Base-by-base conservation (phyloP, 352 stramenopile species). In the Phytophthora palmivora region DNA sequence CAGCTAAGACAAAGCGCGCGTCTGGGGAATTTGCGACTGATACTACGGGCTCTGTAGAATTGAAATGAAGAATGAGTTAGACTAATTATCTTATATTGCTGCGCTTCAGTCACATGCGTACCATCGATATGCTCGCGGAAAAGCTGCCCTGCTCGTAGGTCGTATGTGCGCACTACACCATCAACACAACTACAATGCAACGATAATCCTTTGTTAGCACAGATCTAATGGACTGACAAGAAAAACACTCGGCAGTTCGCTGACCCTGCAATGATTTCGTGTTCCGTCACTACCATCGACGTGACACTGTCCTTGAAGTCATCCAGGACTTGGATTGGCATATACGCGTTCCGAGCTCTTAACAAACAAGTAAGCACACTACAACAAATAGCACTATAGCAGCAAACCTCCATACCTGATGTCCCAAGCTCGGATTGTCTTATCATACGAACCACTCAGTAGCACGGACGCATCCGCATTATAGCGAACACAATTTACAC, bases 251-350 rank as follows among this genome's bases (percentile, higher is more conserved):
- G 24, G 39, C 37, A 22, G 15, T 5, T 11, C 16, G 48, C 73
- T 34, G 26, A 91, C 81, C 87, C 80, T 42, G 88, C 84, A 47
- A 96, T 84, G 54, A 97, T 84, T 51, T 95, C 84, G 39, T 95
- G 75, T 33, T 82, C 78, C 0, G 82, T 84, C 12, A 96, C 67
- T 4, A 88, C 69, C 21, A 97, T 79, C 24, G 78, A 89, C 12
- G 89, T 97, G 57, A 96, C 87, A 57, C 89, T 96, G 70, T 97
- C 89, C 42, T 84, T 92, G 50, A 94, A 96, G 45, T 94, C 82
- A 49, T 95, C 84, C 22, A 97, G 61, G 24, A 91, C 69, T 71
- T 97, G 89, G 49, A 97, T 96, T 18, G 89, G 88, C 12, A 58
- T 62, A 55, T 82, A 92, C 1, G 84, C 62, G 44, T 92, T 94